Percentiles rank a stretch among this genome's conserved stretches.
Conservation (phyloP, 768 basidiomycete species). For the Lactarius vividus region DNA sequence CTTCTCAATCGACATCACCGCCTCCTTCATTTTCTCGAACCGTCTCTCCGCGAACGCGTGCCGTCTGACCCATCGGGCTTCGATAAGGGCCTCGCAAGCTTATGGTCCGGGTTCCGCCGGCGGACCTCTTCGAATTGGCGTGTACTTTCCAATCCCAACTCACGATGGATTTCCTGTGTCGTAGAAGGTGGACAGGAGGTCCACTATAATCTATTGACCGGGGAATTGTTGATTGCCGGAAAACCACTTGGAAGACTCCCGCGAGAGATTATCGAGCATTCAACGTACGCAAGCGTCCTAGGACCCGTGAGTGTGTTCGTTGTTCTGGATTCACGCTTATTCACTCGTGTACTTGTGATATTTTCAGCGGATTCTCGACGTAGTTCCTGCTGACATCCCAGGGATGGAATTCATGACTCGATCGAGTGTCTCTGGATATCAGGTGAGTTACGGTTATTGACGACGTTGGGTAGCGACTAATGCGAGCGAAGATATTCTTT, state of each 20-base stretch:
- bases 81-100: neutral
- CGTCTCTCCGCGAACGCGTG: neutral
- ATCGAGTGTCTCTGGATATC: neutral
- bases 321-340: neutral
- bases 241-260: conserved; percentile 11
- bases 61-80: neutral
- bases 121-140: neutral
- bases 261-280: neutral
- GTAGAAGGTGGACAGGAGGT: neutral
- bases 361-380: neutral
- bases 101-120: neutral
- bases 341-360: neutral
- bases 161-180: neutral
- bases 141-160: neutral
- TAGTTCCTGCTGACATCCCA: neutral
- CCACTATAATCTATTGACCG: conserved; percentile 7
- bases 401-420: neutral
- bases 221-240: neutral
- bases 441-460: neutral
- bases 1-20: neutral
- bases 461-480: neutral
- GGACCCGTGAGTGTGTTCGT: neutral
- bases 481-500: neutral
- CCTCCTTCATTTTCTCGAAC: conserved; percentile 3
- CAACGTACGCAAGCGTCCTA: conserved; percentile 6